Percentiles rank a stretch among this genome's conserved stretches.
Conservation (phyloP, 1,284 basidiomycete species). For the Pseudozyma thailandica region DNA sequence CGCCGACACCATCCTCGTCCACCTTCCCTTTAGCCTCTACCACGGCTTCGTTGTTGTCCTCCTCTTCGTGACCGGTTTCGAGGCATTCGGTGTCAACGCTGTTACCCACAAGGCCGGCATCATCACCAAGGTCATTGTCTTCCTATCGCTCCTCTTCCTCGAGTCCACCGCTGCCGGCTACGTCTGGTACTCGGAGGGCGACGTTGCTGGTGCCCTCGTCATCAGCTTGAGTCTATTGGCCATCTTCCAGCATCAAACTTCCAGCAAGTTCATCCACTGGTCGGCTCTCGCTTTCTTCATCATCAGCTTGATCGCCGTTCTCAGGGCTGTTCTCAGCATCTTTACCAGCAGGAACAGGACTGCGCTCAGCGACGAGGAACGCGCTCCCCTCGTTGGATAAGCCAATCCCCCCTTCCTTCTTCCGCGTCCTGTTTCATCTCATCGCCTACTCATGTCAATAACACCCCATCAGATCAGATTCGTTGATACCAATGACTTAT, state of each 20-base stretch:
- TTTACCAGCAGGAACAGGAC: constrained; percentile 71
- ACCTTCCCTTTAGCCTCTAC: constrained; percentile 72
- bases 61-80: constrained; percentile 85
- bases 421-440: too few species aligned
- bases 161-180: constrained; percentile 91
- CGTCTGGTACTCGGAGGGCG: constrained; percentile 83
- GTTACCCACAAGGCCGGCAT: constrained; percentile 77
- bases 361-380: constrained; percentile 78
- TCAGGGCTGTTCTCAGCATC: constrained; percentile 77
- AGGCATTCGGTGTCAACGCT: constrained; percentile 87
- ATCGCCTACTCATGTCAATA: not conserved
- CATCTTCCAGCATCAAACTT: constrained; percentile 70
- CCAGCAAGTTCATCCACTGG: constrained; percentile 82
- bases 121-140: constrained; percentile 93
- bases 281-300: constrained; percentile 84
- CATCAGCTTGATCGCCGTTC: constrained; percentile 82
- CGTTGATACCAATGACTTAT: constrained; percentile 1
- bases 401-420: not conserved
- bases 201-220: constrained; percentile 86
- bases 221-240: constrained; percentile 80
- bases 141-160: constrained; percentile 91
- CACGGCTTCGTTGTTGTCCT: constrained; percentile 95
- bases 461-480: not conserved
- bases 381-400: constrained; percentile 75
- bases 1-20: constrained; percentile 71